Conservation (phyloP, 805 yeast genomes). For the Candida michaelii region DNA sequence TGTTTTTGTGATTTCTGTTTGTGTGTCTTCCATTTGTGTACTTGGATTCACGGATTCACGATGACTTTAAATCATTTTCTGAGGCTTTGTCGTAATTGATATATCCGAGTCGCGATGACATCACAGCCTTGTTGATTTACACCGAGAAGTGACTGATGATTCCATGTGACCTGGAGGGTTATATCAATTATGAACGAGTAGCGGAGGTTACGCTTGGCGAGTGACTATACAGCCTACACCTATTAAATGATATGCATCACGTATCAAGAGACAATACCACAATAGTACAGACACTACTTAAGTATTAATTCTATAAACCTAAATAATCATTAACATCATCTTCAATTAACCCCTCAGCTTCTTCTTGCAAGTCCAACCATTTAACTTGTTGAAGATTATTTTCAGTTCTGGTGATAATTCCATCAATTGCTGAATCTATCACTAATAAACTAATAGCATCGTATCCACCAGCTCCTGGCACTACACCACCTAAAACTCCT, state of each 20-base stretch:
- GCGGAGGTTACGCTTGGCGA: no score
- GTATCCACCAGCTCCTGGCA: constrained; percentile 98
- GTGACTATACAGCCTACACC: neutral
- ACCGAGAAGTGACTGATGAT: no score
- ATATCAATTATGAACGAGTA: no score
- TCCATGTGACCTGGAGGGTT: no score
- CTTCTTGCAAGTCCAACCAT: constrained; percentile 70
- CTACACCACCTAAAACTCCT: constrained; percentile 94
- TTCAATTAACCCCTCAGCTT: constrained; percentile 54
- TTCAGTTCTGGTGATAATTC: constrained; percentile 21
- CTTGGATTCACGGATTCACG: no score
- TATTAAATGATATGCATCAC: neutral
- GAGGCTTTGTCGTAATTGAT: neutral
- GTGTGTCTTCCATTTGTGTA: no score
- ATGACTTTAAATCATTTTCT: neutral
- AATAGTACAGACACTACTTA: no score
- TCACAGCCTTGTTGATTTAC: neutral
- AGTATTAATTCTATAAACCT: constrained; percentile 7
- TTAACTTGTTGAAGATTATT: constrained; percentile 46
- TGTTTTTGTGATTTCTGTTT: no score
- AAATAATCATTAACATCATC: constrained; percentile 42
- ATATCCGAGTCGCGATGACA: neutral
- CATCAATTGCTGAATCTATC: constrained; percentile 41
- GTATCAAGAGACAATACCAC: no score
- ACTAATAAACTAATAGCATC: constrained; percentile 85